Evolutionary conservation across 1,139 yeast species (phyloP).

Genomic region (Zygoascus hellenicus): DNA sequence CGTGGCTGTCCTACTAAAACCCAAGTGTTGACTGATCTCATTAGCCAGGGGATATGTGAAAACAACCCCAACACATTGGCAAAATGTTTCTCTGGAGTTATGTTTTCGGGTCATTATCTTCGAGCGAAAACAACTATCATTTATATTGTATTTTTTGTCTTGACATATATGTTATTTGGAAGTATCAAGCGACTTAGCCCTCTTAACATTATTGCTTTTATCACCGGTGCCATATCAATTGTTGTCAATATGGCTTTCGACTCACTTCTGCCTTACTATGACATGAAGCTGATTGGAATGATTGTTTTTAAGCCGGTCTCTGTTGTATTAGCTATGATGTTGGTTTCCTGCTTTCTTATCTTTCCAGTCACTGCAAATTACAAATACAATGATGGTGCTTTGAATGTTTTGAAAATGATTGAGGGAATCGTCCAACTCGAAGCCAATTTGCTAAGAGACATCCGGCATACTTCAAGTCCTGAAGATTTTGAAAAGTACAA

Average conservation of each 20-base stretch:
- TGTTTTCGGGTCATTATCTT: slow-evolving; percentile 26
- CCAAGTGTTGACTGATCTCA: slow-evolving; percentile 15
- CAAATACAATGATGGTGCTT: slow-evolving; percentile 19
- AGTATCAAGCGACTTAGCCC: slow-evolving; percentile 13
- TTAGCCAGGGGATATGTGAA: slow-evolving; percentile 23
- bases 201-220: slow-evolving; percentile 15
- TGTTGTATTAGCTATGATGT: slow-evolving; percentile 22
- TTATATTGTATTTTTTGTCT: slow-evolving; percentile 24
- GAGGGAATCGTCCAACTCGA: slow-evolving; percentile 15
- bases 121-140: slow-evolving; percentile 22
- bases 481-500: slow-evolving; percentile 14
- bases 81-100: slow-evolving; percentile 18
- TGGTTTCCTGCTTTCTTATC: slow-evolving; percentile 20
- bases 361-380: slow-evolving; percentile 28
- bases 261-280: slow-evolving; percentile 24
- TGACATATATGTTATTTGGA: slow-evolving; percentile 15
- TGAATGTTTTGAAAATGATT: slow-evolving; percentile 16
- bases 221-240: slow-evolving; percentile 22
- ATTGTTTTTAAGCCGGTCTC: slow-evolving; percentile 25
- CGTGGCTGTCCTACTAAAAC: slow-evolving; percentile 24
- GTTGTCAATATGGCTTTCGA: slow-evolving; percentile 19
- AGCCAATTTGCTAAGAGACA: slow-evolving; percentile 13
- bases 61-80: slow-evolving; percentile 1
- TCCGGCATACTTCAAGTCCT: slow-evolving; percentile 17
- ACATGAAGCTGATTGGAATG: slow-evolving; percentile 23